Base-by-base conservation (phyloP, 1,284 basidiomycete species). In the Testicularia cyperi region DNA sequence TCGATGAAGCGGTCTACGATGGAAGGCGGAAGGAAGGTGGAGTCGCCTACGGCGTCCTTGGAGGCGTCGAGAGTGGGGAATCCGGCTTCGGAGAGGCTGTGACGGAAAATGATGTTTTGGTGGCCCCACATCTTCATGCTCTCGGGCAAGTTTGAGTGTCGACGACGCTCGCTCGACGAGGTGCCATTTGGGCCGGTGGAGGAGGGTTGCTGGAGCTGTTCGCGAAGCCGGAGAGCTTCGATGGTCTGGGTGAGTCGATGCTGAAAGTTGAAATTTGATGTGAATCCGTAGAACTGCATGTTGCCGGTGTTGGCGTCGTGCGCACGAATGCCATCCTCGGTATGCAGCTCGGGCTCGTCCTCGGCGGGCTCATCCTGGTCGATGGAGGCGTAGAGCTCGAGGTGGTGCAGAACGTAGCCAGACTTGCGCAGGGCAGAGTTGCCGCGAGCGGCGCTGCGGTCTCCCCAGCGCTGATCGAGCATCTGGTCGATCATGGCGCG, bases 271-370 rank as follows among this genome's bases (percentile, higher is more conserved):
- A 63, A 63, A 37, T 57, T 63, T 37, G 60, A 63, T 10, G 58
- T 62, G 47, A 62, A 62, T 18, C 58, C 58, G 38, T 56, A 62
- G 44, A 62, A 62, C 26, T 62, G 58, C 53, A 56, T 56, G 35
- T 56, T 62, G 34, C 58, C 58, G 25, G 58, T 62, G 18, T 48
- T 49, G 28, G 56, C 47, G 22, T 62, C 58, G 31, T 62, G 58
- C 2, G 58, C 58, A n/a, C 58, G 53, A 13, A 62, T 56, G 36
- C 58, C 58, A 38, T 62, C 58, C 24, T 62, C 52, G 18, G 47
- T 53, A 15, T 62, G 47, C n/a, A 56, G 37, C 23, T 62, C 48
- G 1, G 39, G 37, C 8, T 54, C 44, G 26, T 44, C 37, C 4
- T 52, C 47, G 5, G 42, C 24, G 1, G 49, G 42, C 34, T 62